Evolutionary conservation across 768 basidiomycete species (phyloP).

Genomic region (Tylopilus sp.): DNA sequence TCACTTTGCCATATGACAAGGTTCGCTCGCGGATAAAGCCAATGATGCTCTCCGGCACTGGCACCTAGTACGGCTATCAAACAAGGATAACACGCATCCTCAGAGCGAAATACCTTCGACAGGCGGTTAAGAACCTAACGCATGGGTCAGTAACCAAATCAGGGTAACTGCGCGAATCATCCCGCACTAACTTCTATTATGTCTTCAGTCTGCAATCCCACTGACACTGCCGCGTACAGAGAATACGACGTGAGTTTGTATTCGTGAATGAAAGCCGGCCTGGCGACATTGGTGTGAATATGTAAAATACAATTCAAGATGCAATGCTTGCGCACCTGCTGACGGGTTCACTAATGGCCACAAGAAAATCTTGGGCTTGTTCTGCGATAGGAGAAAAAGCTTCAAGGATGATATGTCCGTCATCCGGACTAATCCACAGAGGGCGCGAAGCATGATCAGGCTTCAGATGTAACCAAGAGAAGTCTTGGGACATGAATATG

Average conservation of each 20-base stretch:
- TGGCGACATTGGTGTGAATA: constrained; percentile 31
- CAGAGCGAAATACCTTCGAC: constrained; percentile 51
- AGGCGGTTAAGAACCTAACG: constrained; percentile 72
- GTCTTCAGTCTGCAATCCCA: constrained; percentile 95
- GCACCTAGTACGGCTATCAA: constrained; percentile 54
- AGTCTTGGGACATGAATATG: constrained; percentile 83
- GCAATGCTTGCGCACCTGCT: constrained; percentile 70
- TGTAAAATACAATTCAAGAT: constrained; percentile 27
- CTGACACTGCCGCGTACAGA: constrained; percentile 96
- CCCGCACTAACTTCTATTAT: constrained; percentile 84
- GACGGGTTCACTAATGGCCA: constrained; percentile 97
- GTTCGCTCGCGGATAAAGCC: constrained; percentile 91
- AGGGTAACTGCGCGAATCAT: constrained; percentile 13
- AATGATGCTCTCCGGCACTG: constrained; percentile 84
- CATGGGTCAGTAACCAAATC: constrained; percentile 32
- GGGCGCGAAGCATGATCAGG: constrained; percentile 89
- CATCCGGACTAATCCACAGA: constrained; percentile 93
- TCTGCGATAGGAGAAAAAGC: constrained; percentile 97
- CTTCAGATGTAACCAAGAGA: constrained; percentile 83
- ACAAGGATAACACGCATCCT: not conserved
- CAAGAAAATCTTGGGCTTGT: constrained; percentile 97
- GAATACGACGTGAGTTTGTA: constrained; percentile 99
- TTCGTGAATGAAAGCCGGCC: constrained; percentile 97
- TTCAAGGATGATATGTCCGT: constrained; percentile 92
- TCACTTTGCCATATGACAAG: constrained; percentile 95